Conservation (phyloP, 768 basidiomycete species). For the Calocybe indica region DNA sequence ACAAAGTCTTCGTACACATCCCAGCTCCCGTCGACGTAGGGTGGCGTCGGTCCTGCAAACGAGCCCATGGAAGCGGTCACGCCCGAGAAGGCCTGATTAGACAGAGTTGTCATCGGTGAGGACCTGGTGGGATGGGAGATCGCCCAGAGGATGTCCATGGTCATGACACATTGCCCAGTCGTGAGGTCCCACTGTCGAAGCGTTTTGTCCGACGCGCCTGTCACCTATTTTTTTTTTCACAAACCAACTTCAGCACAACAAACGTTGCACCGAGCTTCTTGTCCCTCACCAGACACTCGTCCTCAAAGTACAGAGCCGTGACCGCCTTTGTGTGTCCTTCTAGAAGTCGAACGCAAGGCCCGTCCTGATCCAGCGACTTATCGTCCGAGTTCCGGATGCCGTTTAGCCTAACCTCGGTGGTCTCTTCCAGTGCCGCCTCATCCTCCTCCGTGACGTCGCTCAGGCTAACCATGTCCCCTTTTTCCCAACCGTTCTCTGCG, state of each 20-base stretch:
- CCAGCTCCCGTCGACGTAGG: constrained; percentile 85
- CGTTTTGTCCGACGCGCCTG: constrained; percentile 97
- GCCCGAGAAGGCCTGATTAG: constrained; percentile 45
- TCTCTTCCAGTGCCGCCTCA: constrained; percentile 36
- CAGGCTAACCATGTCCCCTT: constrained; percentile 49
- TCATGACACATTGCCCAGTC: constrained; percentile 97
- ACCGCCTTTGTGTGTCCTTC: constrained; percentile 94
- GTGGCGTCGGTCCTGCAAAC: constrained; percentile 82
- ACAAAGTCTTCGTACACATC: constrained; percentile 98
- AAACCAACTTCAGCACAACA: constrained; percentile 11
- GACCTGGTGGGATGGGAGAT: constrained; percentile 78
- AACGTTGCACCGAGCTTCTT: background rate
- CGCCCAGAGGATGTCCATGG: constrained; percentile 99
- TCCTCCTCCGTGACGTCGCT: constrained; percentile 64
- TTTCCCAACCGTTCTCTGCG: constrained; percentile 59
- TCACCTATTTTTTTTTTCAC: constrained; percentile 74
- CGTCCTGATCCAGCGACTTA: constrained; percentile 33
- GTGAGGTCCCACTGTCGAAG: constrained; percentile 96
- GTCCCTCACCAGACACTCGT: constrained; percentile 69
- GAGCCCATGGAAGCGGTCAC: constrained; percentile 49
- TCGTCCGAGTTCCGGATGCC: constrained; percentile 34
- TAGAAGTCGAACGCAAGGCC: constrained; percentile 65
- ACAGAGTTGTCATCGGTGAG: constrained; percentile 28
- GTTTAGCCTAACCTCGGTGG: constrained; percentile 29
- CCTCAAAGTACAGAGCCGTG: constrained; percentile 93